Evolutionary conservation across 805 yeast species (phyloP).

Genomic region (Metschnikowia reukaufii): DNA sequence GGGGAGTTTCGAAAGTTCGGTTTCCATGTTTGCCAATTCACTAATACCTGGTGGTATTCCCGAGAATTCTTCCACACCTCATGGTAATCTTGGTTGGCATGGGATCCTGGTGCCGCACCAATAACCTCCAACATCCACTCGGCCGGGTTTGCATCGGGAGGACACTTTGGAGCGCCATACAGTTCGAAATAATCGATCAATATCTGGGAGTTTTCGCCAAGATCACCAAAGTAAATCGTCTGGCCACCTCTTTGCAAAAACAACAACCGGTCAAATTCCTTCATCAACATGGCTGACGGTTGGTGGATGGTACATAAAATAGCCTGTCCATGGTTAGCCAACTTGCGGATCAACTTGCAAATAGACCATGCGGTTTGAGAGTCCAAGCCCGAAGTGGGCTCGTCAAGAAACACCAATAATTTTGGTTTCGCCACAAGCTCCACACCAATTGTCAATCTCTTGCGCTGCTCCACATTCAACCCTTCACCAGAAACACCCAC

Average conservation of each 20-base stretch:
- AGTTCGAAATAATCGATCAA: conserved; percentile 13
- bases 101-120: conserved; percentile 16
- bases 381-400: conserved; percentile 40
- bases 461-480: conserved; percentile 53
- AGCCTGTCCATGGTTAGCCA: conserved; percentile 53
- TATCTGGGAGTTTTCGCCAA: conserved; percentile 10
- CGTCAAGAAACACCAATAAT: conserved; percentile 47
- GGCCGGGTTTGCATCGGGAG: conserved; percentile 14
- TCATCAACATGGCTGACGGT: conserved; percentile 47
- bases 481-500: conserved; percentile 48
- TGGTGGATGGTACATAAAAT: conserved; percentile 57
- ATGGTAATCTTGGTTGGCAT: conserved; percentile 10
- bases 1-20: conserved; percentile 38
- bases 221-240: conserved; percentile 17
- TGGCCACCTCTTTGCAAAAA: conserved; percentile 31
- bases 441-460: conserved; percentile 53
- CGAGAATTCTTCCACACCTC: conserved; percentile 11
- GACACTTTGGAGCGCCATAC: conserved; percentile 11
- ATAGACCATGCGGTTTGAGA: conserved; percentile 55
- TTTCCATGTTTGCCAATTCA: conserved; percentile 52
- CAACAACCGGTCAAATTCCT: conserved; percentile 60
- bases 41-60: conserved; percentile 56
- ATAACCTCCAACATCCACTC: conserved; percentile 17
- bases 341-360: conserved; percentile 47
- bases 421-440: conserved; percentile 56